A percentile compares a stretch with the other conserved stretches of the same genome.
Conservation (phyloP, 495 filamentous ascomycete species). For the Chaetomium tenue region DNA sequence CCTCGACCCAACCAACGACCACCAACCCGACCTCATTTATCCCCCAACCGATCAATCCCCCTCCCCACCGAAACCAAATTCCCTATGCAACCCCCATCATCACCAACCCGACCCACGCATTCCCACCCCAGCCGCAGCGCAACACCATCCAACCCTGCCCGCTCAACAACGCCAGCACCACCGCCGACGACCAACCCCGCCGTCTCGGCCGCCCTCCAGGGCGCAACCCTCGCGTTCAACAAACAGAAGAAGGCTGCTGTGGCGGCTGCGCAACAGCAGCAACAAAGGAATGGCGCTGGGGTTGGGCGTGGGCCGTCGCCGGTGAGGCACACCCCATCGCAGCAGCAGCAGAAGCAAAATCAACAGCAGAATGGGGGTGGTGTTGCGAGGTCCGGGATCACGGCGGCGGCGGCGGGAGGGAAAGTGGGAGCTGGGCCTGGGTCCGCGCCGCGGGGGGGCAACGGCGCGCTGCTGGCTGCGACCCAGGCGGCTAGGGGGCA, state of each 20-base stretch:
- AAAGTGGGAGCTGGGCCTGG: too few species aligned
- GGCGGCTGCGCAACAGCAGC: neutral
- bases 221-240: conserved; percentile 49
- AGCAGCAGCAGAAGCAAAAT: too few species aligned
- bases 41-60: neutral
- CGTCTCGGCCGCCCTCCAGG: conserved; percentile 44
- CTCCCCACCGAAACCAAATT: neutral
- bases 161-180: conserved; percentile 7
- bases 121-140: neutral
- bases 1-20: neutral
- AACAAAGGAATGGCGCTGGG: neutral
- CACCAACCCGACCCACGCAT: conserved; percentile 6
- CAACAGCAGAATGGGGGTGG: neutral
- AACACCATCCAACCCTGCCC: neutral
- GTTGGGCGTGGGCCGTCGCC: neutral
- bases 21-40: neutral
- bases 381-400: neutral
- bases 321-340: too few species aligned
- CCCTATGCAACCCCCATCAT: conserved; percentile 16
- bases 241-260: conserved; percentile 19
- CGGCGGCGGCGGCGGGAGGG: too few species aligned
- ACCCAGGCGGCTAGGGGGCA: conserved; percentile 33
- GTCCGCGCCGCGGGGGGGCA: neutral
- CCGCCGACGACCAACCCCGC: conserved; percentile 16
- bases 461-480: conserved; percentile 53